Percentiles rank a stretch among this genome's conserved stretches.
Conservation (phyloP, 129 eudicot species). For the Tanacetum coccineum region DNA sequence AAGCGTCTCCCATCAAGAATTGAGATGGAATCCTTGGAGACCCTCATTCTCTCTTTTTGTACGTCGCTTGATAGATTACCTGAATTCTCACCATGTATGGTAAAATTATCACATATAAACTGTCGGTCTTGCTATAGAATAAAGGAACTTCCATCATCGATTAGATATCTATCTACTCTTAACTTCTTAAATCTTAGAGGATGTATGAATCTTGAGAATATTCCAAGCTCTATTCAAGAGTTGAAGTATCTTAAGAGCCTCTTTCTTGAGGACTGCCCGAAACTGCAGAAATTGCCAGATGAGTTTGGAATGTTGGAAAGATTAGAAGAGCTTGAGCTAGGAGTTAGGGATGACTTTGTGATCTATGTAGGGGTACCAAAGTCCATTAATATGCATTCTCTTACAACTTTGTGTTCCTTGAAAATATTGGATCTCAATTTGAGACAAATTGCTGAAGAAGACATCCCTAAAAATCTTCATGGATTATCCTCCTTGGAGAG, state of each 20-base stretch:
- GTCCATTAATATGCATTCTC: not conserved
- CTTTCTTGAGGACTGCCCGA: not conserved
- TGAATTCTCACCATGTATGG: not conserved
- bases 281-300: slow-evolving; percentile 7
- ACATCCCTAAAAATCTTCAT: slow-evolving; percentile 5
- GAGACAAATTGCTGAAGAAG: not conserved
- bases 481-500: not conserved
- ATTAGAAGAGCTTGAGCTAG: slow-evolving; percentile 15
- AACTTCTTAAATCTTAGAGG: not conserved
- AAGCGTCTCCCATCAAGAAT: not conserved
- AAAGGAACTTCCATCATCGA: not conserved
- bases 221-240: slow-evolving; percentile 16
- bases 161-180: not conserved
- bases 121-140: not conserved
- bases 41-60: not conserved
- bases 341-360: not conserved
- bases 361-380: not conserved
- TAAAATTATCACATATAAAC: not conserved
- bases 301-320: slow-evolving; percentile 9
- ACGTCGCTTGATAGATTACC: not conserved
- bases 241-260: slow-evolving; percentile 10
- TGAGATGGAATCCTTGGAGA: slow-evolving; percentile 2
- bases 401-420: not conserved
- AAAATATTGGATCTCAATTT: slow-evolving; percentile 5
- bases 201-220: not conserved